These are phyloP conservation scores for Penicillium brevicompactum DNA, from an alignment of 2,329 filamentous ascomycete species.

Conservation along the genomic window DNA sequence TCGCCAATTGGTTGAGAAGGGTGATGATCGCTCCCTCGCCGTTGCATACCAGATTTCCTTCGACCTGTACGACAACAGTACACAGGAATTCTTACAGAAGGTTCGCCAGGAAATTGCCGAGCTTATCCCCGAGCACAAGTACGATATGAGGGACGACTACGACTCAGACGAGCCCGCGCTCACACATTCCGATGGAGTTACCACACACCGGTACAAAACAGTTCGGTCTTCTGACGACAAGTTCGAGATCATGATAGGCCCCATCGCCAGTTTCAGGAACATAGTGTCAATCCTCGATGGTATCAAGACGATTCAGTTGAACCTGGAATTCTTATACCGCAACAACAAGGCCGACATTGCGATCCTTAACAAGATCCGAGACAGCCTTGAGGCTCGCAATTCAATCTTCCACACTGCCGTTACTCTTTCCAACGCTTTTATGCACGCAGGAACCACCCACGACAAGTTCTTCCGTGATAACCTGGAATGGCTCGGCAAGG, in stretches of 20 bases:
- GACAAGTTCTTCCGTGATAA: slow-evolving; percentile 99
- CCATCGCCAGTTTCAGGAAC: slow-evolving; percentile 57
- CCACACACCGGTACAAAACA: slow-evolving; percentile 36
- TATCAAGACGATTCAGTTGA: slow-evolving; percentile 89
- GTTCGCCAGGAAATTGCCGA: slow-evolving; percentile 78
- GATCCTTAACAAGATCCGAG: slow-evolving; percentile 93
- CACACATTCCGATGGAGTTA: slow-evolving; percentile 60
- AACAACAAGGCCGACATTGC: slow-evolving; percentile 91
- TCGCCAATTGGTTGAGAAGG: slow-evolving; percentile 75
- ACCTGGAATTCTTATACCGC: slow-evolving; percentile 93
- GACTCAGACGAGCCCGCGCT: slow-evolving; percentile 54
- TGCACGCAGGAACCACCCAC: slow-evolving; percentile 97
- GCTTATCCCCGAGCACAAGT: slow-evolving; percentile 45
- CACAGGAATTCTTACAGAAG: slow-evolving; percentile 92
- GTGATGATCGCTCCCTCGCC: slow-evolving; percentile 75
- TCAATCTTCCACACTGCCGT: slow-evolving; percentile 98
- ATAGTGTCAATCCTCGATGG: slow-evolving; percentile 73
- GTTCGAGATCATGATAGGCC: slow-evolving; percentile 48
- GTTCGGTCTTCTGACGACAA: slow-evolving; percentile 40
- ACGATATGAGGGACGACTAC: slow-evolving; percentile 46
- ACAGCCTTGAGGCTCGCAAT: slow-evolving; percentile 92
- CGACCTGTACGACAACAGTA: slow-evolving; percentile 97
- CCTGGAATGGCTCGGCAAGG: slow-evolving; percentile 95
- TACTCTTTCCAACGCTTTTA: slow-evolving; percentile 97
- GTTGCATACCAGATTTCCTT: slow-evolving; percentile 97